Evolutionary conservation across 2,329 filamentous ascomycete species (phyloP).

Genomic region (Penicillium sp.): DNA sequence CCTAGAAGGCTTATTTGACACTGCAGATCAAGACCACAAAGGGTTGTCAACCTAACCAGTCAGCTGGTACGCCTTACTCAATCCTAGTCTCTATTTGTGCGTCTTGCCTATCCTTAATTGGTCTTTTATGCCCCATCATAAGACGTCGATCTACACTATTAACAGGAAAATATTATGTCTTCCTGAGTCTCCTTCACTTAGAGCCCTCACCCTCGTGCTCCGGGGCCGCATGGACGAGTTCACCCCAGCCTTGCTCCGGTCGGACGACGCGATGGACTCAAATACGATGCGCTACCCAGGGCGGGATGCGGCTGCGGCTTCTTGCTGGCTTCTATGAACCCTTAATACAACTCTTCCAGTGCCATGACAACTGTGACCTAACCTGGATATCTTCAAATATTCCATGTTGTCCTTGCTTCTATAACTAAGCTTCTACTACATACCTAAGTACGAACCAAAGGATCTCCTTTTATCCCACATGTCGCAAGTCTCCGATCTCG

Average conservation of each 20-base stretch:
- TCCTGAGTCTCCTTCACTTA: not conserved
- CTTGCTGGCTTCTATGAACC: not conserved
- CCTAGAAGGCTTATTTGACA: conserved; percentile 15
- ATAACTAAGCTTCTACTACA: no score
- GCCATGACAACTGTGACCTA: not conserved
- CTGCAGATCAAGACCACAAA: not conserved
- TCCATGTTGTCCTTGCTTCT: no score
- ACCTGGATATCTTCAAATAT: not conserved
- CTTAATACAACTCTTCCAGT: not conserved
- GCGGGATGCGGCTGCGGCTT: not conserved
- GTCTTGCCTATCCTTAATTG: conserved; percentile 3
- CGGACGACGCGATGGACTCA: not conserved
- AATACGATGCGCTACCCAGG: not conserved
- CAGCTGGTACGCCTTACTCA: not conserved
- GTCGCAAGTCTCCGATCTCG: no score
- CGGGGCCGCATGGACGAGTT: conserved; percentile 2
- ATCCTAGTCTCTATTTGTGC: not conserved
- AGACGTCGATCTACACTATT: conserved; percentile 9
- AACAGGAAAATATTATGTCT: conserved; percentile 2
- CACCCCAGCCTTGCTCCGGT: conserved; percentile 5
- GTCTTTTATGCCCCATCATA: not conserved
- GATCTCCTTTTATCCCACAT: no score
- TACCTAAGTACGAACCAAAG: no score
- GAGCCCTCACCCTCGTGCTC: not conserved
- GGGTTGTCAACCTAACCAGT: not conserved